phyloP scores from a whole-genome alignment of 2,329 filamentous ascomycete species.

The Fusarium goolgardi region DNA sequence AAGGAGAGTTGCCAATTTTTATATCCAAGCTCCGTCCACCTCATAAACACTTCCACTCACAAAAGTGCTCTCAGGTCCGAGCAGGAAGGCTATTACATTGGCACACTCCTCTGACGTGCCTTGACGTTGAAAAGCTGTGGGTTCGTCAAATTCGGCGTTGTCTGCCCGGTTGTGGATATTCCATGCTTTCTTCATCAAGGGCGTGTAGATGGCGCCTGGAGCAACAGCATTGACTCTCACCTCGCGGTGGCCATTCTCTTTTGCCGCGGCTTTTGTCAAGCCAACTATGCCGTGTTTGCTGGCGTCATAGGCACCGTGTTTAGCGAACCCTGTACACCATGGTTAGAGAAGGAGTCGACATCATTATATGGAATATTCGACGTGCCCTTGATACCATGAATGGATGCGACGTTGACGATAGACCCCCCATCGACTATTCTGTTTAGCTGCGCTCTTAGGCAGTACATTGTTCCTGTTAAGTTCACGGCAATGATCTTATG shows the following conservation, averaged over 20 bases:
- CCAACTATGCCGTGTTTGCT: slow-evolving; percentile 56
- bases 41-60: slow-evolving; percentile 56
- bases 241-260: slow-evolving; percentile 57
- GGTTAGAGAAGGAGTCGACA: slow-evolving; percentile 26
- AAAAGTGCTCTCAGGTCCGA: slow-evolving; percentile 52
- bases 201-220: slow-evolving; percentile 62
- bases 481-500: slow-evolving; percentile 61
- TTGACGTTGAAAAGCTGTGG: slow-evolving; percentile 56
- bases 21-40: slow-evolving; percentile 60
- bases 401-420: slow-evolving; percentile 69
- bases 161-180: slow-evolving; percentile 50
- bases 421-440: slow-evolving; percentile 59
- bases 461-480: slow-evolving; percentile 64
- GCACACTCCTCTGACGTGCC: slow-evolving; percentile 57
- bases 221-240: slow-evolving; percentile 61
- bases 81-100: slow-evolving; percentile 51
- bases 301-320: slow-evolving; percentile 54
- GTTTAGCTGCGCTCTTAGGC: slow-evolving; percentile 59
- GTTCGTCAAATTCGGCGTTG: slow-evolving; percentile 56
- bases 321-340: slow-evolving; percentile 48
- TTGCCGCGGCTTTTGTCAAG: slow-evolving; percentile 53
- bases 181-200: slow-evolving; percentile 60
- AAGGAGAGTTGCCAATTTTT: neutral
- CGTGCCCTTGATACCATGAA: slow-evolving; percentile 58
- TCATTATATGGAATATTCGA: slow-evolving; percentile 11